These are phyloP conservation scores for Waitea zeae DNA, from an alignment of 1,284 basidiomycete species.

Conservation along the genomic window DNA sequence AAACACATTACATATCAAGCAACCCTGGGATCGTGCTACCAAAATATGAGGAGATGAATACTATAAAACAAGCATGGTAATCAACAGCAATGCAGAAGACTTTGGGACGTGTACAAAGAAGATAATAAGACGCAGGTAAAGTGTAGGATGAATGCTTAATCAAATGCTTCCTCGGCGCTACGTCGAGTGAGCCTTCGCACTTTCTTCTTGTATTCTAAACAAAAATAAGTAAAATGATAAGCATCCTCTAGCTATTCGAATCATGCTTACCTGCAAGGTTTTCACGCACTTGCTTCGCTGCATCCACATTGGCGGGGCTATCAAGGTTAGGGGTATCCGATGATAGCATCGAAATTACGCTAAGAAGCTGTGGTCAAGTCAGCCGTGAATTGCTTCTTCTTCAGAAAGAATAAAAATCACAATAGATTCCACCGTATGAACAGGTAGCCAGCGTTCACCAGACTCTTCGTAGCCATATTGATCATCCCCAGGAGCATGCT, in stretches of 20 bases:
- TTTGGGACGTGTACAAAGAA: too few species aligned
- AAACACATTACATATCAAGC: too few species aligned
- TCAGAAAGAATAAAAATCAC: slow-evolving; percentile 32
- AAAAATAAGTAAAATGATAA: neutral
- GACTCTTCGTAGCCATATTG: slow-evolving; percentile 98
- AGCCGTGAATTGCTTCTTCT: neutral
- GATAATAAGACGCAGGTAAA: too few species aligned
- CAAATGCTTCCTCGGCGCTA: slow-evolving; percentile 77
- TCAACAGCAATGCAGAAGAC: too few species aligned
- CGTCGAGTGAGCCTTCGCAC: slow-evolving; percentile 73
- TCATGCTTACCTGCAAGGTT: slow-evolving; percentile 40
- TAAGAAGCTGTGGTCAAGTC: slow-evolving; percentile 53
- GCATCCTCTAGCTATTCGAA: neutral
- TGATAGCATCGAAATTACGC: slow-evolving; percentile 90
- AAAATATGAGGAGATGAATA: too few species aligned
- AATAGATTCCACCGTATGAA: slow-evolving; percentile 94
- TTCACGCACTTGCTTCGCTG: slow-evolving; percentile 78
- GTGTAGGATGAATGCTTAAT: slow-evolving; percentile 23
- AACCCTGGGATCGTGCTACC: too few species aligned
- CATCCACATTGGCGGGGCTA: slow-evolving; percentile 95
- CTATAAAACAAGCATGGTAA: too few species aligned
- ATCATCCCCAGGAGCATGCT: slow-evolving; percentile 95
- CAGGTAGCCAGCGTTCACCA: slow-evolving; percentile 93
- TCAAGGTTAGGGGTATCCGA: slow-evolving; percentile 87
- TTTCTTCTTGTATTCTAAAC: slow-evolving; percentile 75